Conservation (phyloP, 306 rosid species). For the Oxytropis ochrocephala region DNA sequence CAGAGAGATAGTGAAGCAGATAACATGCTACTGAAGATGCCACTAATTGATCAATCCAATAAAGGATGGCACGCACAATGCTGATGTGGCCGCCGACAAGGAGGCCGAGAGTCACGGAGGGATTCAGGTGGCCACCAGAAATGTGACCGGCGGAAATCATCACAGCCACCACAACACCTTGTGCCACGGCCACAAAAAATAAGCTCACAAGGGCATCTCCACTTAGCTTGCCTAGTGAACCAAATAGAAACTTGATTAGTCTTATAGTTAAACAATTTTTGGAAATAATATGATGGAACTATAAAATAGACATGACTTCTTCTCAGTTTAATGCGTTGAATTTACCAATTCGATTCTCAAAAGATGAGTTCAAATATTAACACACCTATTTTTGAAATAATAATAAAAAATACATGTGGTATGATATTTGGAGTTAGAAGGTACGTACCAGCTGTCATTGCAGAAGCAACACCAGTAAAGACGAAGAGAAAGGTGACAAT, state of each 20-base stretch:
- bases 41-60: constrained; percentile 72
- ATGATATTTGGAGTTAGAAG: too few species aligned
- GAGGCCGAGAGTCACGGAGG: constrained; percentile 78
- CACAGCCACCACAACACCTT: constrained; percentile 75
- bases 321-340: too few species aligned
- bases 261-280: too few species aligned
- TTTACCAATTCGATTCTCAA: too few species aligned
- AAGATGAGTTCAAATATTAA: too few species aligned
- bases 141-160: constrained; percentile 87
- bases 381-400: too few species aligned
- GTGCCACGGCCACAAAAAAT: constrained; percentile 62
- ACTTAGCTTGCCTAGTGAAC: constrained; percentile 41
- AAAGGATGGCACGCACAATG: constrained; percentile 55
- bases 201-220: constrained; percentile 50
- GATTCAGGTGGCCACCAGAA: constrained; percentile 92
- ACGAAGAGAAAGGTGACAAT: constrained; percentile 79
- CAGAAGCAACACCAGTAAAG: constrained; percentile 76
- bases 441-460: constrained; percentile 65
- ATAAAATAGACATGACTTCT: too few species aligned
- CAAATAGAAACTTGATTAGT: too few species aligned
- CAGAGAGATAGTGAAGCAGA: constrained; percentile 57
- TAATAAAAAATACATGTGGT: too few species aligned
- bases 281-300: too few species aligned
- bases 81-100: constrained; percentile 75
- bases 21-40: constrained; percentile 58